Conservation (phyloP, 2,329 filamentous ascomycete genomes). For the Fusarium lyarnte region DNA sequence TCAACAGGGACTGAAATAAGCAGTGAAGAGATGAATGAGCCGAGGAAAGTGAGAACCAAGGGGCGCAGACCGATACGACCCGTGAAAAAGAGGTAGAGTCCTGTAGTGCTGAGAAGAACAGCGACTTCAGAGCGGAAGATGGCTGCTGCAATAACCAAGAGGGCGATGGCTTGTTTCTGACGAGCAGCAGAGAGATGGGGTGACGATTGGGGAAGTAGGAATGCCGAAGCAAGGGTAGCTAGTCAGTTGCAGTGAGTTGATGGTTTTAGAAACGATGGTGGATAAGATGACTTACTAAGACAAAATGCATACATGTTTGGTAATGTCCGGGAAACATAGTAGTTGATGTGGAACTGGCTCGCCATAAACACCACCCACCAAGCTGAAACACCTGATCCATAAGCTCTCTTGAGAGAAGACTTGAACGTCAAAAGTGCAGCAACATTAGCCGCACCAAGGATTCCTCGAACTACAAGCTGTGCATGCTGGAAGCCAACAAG, state of each 20-base stretch:
- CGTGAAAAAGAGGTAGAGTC: constrained; percentile 69
- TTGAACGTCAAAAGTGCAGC: constrained; percentile 73
- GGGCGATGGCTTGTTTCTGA: constrained; percentile 72
- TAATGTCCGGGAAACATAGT: constrained; percentile 89
- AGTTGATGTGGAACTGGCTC: constrained; percentile 91
- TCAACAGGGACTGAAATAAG: constrained; percentile 78
- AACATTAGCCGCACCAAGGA: constrained; percentile 82
- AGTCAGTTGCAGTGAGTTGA: neutral
- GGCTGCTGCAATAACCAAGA: constrained; percentile 82
- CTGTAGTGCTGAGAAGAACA: constrained; percentile 76
- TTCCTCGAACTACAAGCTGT: constrained; percentile 73
- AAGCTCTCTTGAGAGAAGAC: constrained; percentile 69
- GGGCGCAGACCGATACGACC: constrained; percentile 61
- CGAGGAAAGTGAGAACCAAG: constrained; percentile 73
- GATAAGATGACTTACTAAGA: constrained; percentile 68
- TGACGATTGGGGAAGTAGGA: constrained; percentile 50
- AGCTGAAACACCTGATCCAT: constrained; percentile 72
- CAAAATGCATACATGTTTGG: constrained; percentile 98
- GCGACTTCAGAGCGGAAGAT: constrained; percentile 92
- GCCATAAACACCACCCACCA: constrained; percentile 85
- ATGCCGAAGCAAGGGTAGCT: constrained; percentile 73
- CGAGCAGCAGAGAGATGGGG: constrained; percentile 50
- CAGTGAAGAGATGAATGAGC: constrained; percentile 74
- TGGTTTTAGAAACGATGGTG: neutral
- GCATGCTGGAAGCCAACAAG: constrained; percentile 65